These are phyloP conservation scores for Mrakia gelida DNA, from an alignment of 768 basidiomycete genomes.

Conservation along the genomic window DNA sequence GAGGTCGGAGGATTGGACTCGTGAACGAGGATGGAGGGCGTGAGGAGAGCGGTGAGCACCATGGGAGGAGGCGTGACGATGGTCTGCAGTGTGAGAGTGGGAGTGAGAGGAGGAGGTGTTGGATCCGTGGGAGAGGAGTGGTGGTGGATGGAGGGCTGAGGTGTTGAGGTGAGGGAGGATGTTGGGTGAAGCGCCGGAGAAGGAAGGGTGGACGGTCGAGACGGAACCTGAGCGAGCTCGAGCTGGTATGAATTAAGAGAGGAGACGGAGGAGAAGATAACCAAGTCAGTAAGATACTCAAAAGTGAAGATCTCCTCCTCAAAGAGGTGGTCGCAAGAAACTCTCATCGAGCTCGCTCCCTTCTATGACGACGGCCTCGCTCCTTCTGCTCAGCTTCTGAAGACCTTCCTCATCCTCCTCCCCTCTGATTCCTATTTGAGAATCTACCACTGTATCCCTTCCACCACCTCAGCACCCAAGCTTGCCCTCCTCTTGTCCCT, in stretches of 20 bases:
- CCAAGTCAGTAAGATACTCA: background rate
- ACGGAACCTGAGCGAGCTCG: conserved; percentile 37
- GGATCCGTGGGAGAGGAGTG: background rate
- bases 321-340: background rate
- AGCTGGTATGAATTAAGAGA: conserved; percentile 50
- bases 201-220: conserved; percentile 15
- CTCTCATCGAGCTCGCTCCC: background rate
- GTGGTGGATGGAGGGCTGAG: conserved; percentile 18
- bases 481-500: background rate
- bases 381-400: background rate
- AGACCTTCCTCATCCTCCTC: background rate
- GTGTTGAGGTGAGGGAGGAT: conserved; percentile 3
- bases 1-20: conserved; percentile 44
- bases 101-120: conserved; percentile 11
- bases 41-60: conserved; percentile 11
- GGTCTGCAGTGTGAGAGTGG: background rate
- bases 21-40: conserved; percentile 37
- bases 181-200: background rate
- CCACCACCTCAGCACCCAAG: background rate
- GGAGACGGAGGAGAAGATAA: background rate
- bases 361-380: background rate
- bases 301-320: background rate
- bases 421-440: background rate
- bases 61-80: conserved; percentile 7
- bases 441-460: background rate